Percentiles rank a stretch among this genome's conserved stretches.
Conservation (phyloP, 495 filamentous ascomycete species). For the Neurospora terricola region DNA sequence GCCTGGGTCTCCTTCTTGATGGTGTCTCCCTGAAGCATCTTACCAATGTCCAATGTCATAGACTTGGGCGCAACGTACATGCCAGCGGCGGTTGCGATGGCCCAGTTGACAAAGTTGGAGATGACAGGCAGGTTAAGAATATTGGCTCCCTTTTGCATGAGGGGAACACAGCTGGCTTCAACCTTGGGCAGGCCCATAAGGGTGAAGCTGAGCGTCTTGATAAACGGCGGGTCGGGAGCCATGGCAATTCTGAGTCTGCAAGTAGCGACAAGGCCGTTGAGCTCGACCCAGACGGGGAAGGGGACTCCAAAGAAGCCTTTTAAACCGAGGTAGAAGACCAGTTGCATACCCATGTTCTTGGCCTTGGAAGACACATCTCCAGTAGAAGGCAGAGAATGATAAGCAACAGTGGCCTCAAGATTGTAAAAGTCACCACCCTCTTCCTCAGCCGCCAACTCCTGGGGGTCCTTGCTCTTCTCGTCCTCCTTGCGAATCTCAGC, state of each 20-base stretch:
- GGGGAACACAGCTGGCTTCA: constrained; percentile 80
- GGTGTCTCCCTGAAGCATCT: constrained; percentile 81
- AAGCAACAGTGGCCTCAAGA: constrained; percentile 84
- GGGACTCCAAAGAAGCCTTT: constrained; percentile 82
- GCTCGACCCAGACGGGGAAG: constrained; percentile 79
- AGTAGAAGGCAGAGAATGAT: constrained; percentile 70
- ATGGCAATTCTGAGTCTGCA: constrained; percentile 72
- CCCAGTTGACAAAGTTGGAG: constrained; percentile 93
- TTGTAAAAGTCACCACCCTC: constrained; percentile 93
- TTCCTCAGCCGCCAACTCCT: constrained; percentile 81
- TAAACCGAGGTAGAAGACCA: constrained; percentile 87
- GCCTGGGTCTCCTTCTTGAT: constrained; percentile 82
- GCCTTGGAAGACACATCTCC: constrained; percentile 65
- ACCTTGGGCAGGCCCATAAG: constrained; percentile 89
- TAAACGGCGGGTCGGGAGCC: constrained; percentile 79
- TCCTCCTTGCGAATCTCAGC: constrained; percentile 66
- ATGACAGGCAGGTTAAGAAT: constrained; percentile 87
- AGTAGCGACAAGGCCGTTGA: constrained; percentile 78
- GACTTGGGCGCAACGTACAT: constrained; percentile 97
- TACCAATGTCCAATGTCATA: constrained; percentile 82
- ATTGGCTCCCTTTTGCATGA: constrained; percentile 82
- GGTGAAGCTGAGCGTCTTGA: constrained; percentile 86
- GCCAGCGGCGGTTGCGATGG: constrained; percentile 74
- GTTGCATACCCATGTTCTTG: constrained; percentile 87
- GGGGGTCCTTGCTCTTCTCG: constrained; percentile 68